Evolutionary conservation across 768 basidiomycete genomes (phyloP), one percentile per base, ranked within the genome.

Genomic region (Porpolomopsis calyptriformis): DNA sequence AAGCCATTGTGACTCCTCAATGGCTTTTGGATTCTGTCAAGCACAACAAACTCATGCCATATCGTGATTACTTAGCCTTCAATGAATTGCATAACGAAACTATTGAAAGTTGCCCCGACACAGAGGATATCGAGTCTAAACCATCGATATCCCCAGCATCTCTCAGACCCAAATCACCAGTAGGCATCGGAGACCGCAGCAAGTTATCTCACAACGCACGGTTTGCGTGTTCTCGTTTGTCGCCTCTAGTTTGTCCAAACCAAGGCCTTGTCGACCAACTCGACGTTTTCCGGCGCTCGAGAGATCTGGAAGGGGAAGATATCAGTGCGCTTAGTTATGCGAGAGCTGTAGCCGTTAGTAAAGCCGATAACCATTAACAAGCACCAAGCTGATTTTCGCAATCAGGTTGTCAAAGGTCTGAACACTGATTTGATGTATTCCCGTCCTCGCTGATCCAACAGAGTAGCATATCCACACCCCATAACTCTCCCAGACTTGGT

Each of bases 281-380:
- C 10, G 71, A 70, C 23, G 60, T 82, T 14, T 70, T 90, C 24
- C 71, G 73, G 14, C 70, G 65, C 27, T 65, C 70, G 20, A 69
- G 87, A 37, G 67, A 75, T 38, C 62, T 86, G 1, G 87, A 90
- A 56, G 79, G 82, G 10, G 72, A 84, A 42, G 68, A 71, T 18
- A 65, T 76, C 23, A 85, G 82, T 53, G 77, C 80, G 33, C 62
- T 90, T 40, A 79, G 78, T 49, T 91, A 90, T 52, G 70, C 78
- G 26, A 71, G 85, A 40, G 78, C 82, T 1, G 78, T 87, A 51
- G 70, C 78, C n/a, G 82, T 82, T 56, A 52, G 78, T 61, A 23
- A 35, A 31, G n/a, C 46, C 29, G 19, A 35, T 38, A 43, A 25
- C 25, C 24, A 6, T 8, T 41, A 22, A 41, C 5, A 45, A 22